Conservation (phyloP, 768 basidiomycete genomes). For the Floccularia luteovirens region DNA sequence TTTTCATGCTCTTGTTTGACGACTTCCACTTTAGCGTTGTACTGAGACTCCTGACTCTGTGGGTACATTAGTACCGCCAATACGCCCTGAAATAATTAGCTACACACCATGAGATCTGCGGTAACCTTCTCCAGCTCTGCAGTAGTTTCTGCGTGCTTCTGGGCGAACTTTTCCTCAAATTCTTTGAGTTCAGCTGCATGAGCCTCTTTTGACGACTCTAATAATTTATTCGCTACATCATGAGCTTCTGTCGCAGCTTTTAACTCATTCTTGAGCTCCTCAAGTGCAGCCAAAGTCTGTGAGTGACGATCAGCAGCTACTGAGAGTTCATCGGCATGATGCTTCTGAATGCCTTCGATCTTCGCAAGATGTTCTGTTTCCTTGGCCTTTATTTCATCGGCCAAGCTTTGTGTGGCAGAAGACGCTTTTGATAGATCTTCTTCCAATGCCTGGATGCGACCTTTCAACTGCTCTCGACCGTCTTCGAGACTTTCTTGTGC, state of each 20-base stretch:
- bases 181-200: constrained; percentile 45
- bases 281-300: constrained; percentile 33
- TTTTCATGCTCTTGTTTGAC: constrained; percentile 59
- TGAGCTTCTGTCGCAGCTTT: constrained; percentile 33
- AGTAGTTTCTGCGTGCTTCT: constrained; percentile 43
- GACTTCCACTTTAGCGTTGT: constrained; percentile 55
- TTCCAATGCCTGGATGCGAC: constrained; percentile 43
- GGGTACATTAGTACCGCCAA: constrained; percentile 5
- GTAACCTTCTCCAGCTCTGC: constrained; percentile 50
- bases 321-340: constrained; percentile 40
- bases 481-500: constrained; percentile 59
- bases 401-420: constrained; percentile 37
- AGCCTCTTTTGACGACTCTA: constrained; percentile 34
- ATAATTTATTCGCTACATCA: constrained; percentile 39
- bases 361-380: constrained; percentile 34
- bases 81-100: background rate
- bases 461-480: constrained; percentile 34
- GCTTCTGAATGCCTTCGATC: constrained; percentile 29
- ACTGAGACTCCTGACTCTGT: constrained; percentile 65
- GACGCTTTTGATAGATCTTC: constrained; percentile 42
- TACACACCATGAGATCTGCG: constrained; percentile 57
- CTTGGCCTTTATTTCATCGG: constrained; percentile 38
- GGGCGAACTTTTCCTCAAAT: constrained; percentile 37
- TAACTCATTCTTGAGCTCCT: constrained; percentile 40
- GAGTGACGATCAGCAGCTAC: constrained; percentile 35